These are phyloP conservation scores for Nemania abortiva DNA, from an alignment of 2,329 filamentous ascomycete species.

Conservation along the genomic window DNA sequence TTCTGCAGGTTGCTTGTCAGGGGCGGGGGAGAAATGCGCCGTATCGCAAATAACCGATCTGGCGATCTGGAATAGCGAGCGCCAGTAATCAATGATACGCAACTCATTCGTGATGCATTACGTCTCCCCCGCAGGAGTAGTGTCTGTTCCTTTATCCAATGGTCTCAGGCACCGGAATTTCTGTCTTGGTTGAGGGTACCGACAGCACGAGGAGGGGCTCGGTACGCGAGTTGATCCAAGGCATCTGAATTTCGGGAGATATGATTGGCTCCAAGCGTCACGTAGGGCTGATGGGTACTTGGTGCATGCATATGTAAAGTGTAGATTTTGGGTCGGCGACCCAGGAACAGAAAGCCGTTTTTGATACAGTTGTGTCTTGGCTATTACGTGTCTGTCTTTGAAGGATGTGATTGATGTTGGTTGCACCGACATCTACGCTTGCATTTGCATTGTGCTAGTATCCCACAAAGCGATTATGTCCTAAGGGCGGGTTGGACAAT, in stretches of 20 bases:
- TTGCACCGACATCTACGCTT: neutral
- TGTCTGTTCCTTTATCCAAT: slow-evolving; percentile 8
- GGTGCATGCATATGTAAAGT: slow-evolving; percentile 19
- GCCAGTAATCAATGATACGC: slow-evolving; percentile 21
- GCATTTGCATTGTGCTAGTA: slow-evolving; percentile 10
- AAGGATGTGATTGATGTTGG: neutral
- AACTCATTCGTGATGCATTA: slow-evolving; percentile 35
- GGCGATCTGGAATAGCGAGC: neutral
- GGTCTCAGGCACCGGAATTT: slow-evolving; percentile 47
- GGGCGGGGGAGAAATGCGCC: neutral
- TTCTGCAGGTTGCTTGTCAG: neutral
- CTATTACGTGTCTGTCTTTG: slow-evolving; percentile 17
- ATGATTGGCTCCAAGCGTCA: slow-evolving; percentile 16
- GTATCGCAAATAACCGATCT: neutral
- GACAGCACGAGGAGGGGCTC: slow-evolving; percentile 17
- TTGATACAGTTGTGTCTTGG: neutral
- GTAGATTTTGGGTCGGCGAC: slow-evolving; percentile 15
- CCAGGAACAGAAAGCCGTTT: slow-evolving; percentile 7
- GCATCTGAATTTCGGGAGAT: slow-evolving; percentile 28
- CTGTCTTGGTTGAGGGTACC: slow-evolving; percentile 30
- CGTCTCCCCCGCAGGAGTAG: slow-evolving; percentile 22
- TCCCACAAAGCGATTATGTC: neutral
- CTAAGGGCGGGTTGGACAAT: neutral
- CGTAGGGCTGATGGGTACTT: slow-evolving; percentile 32
- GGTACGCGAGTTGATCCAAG: slow-evolving; percentile 24